A percentile compares a stretch with the other conserved stretches of the same genome.
These are phyloP conservation scores for Colletotrichum agaves DNA, from an alignment of 2,329 filamentous ascomycete species.

Conservation along the genomic window DNA sequence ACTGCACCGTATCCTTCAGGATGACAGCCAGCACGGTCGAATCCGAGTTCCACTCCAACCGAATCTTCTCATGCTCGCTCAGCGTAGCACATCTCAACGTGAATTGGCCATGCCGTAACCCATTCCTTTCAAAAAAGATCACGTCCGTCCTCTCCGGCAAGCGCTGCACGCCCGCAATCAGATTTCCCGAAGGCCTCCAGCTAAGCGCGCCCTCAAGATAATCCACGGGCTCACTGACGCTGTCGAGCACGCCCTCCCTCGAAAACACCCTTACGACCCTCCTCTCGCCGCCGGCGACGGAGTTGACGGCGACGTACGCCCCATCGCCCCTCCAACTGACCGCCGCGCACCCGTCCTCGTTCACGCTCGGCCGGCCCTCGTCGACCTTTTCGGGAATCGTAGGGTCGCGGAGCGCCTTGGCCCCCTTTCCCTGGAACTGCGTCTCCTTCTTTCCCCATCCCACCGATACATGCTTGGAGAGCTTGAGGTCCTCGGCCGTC, in stretches of 20 bases:
- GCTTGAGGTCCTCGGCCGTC: constrained; percentile 79
- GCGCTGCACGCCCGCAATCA: constrained; percentile 88
- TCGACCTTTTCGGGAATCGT: constrained; percentile 95
- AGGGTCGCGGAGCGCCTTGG: constrained; percentile 87
- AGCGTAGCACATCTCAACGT: constrained; percentile 74
- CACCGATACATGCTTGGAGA: constrained; percentile 94
- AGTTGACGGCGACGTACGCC: constrained; percentile 88
- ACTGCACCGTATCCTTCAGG: constrained; percentile 78
- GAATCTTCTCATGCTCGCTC: constrained; percentile 66
- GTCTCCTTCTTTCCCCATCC: constrained; percentile 99
- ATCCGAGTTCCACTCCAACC: constrained; percentile 88
- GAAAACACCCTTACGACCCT: constrained; percentile 91
- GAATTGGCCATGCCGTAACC: constrained; percentile 96
- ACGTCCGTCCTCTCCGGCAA: constrained; percentile 77
- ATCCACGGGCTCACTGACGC: constrained; percentile 94
- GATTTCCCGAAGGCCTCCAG: constrained; percentile 91
- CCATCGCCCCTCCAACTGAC: constrained; percentile 97
- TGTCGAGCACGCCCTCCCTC: constrained; percentile 89
- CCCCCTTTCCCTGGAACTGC: constrained; percentile 93
- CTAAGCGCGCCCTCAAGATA: constrained; percentile 87
- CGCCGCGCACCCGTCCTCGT: constrained; percentile 76
- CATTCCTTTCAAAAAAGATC: constrained; percentile 96
- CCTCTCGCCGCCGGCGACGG: constrained; percentile 73
- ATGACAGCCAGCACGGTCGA: constrained; percentile 90
- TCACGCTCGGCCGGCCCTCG: constrained; percentile 77